A percentile compares a stretch with the other conserved stretches of the same genome.
phyloP scores from a whole-genome alignment of 2,329 filamentous ascomycete species.

The Septoria petroselini region DNA sequence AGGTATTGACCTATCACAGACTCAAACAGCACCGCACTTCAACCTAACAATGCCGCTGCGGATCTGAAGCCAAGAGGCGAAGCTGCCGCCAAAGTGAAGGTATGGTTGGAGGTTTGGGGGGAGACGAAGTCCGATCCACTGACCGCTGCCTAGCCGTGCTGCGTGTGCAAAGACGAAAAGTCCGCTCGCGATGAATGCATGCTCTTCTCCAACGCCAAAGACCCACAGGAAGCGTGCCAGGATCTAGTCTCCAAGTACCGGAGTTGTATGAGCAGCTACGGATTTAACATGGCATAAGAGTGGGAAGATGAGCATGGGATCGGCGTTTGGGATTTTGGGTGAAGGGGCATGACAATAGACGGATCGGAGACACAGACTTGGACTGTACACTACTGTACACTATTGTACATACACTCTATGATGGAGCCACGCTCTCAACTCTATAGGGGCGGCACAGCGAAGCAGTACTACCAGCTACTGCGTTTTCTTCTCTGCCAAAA shows the following conservation, averaged over 20 bases:
- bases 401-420: conserved; percentile 16
- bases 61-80: conserved; percentile 44
- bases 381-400: conserved; percentile 20
- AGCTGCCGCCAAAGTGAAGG: conserved; percentile 46
- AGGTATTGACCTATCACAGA: conserved; percentile 2
- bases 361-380: conserved; percentile 4
- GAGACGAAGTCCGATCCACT: not conserved
- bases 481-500: conserved; percentile 40
- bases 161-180: conserved; percentile 96
- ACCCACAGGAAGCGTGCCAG: conserved; percentile 81
- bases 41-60: conserved; percentile 46
- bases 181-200: conserved; percentile 93
- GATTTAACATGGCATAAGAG: conserved; percentile 63
- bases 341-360: conserved; percentile 7
- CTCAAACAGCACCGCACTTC: conserved; percentile 21
- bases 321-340: conserved; percentile 1
- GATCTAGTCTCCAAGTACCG: conserved; percentile 80
- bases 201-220: conserved; percentile 84
- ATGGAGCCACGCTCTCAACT: conserved; percentile 14
- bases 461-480: conserved; percentile 30
- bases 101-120: conserved; percentile 23
- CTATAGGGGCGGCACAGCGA: not conserved
- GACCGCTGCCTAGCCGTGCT: conserved; percentile 68
- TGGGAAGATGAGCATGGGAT: conserved; percentile 5
- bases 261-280: conserved; percentile 88